Evolutionary conservation across 2,329 filamentous ascomycete genomes (phyloP).

Genomic region (Diaporthe humulicola): DNA sequence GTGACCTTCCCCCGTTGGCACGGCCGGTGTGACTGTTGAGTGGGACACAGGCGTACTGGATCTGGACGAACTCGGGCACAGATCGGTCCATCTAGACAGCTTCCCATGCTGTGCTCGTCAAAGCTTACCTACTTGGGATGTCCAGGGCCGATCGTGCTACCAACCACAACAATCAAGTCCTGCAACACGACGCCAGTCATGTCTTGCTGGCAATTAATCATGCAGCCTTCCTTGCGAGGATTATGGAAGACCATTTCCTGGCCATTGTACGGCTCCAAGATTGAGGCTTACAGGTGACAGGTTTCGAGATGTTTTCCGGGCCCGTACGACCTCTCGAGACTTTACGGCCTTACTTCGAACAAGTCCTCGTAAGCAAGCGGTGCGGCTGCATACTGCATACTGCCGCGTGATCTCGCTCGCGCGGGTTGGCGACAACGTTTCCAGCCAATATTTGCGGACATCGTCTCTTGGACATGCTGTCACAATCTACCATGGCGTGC

Average conservation of each 20-base stretch:
- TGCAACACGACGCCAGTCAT: slow-evolving; percentile 35
- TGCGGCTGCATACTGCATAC: slow-evolving; percentile 20
- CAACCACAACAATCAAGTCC: slow-evolving; percentile 36
- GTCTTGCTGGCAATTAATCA: slow-evolving; percentile 36
- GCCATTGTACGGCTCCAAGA: neutral
- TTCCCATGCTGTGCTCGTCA: slow-evolving; percentile 52
- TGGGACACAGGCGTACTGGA: slow-evolving; percentile 32
- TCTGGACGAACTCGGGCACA: slow-evolving; percentile 27
- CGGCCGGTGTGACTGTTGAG: slow-evolving; percentile 71
- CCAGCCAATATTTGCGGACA: neutral
- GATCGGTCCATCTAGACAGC: slow-evolving; percentile 16
- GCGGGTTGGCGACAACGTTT: slow-evolving; percentile 24
- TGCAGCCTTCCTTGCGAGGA: slow-evolving; percentile 38
- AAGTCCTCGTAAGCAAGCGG: slow-evolving; percentile 11
- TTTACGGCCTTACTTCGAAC: slow-evolving; percentile 45
- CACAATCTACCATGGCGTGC: too few relatives aligned
- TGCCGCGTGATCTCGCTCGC: slow-evolving; percentile 24
- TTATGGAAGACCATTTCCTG: slow-evolving; percentile 20
- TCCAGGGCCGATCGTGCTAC: slow-evolving; percentile 47
- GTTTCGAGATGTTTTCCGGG: slow-evolving; percentile 38
- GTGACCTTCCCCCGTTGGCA: slow-evolving; percentile 87
- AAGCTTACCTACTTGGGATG: slow-evolving; percentile 55
- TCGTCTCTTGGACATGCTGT: neutral
- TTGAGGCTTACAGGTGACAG: slow-evolving; percentile 45
- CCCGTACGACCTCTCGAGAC: slow-evolving; percentile 8